Base-by-base conservation (phyloP, 2,329 filamentous ascomycete species). In the Ophiostoma sp. region DNA sequence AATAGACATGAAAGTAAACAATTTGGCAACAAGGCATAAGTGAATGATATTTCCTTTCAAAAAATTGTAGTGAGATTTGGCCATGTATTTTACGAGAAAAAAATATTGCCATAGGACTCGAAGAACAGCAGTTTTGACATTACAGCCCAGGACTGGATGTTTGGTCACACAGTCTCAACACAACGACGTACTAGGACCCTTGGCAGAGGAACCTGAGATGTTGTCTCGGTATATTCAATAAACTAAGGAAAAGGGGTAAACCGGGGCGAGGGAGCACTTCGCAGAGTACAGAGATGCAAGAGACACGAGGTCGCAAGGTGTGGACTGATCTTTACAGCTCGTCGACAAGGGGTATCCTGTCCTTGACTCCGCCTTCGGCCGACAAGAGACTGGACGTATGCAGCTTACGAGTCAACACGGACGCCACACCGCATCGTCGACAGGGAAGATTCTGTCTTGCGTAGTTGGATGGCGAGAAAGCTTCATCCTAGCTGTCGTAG, bases 271-370 rank as follows among this genome's bases (percentile, higher is more conserved):
- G 2, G 9, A 28, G 22, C 12, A 12, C 50, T 12, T 12, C 22
- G 7, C 15, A 19, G 39, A 64, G 7, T 15, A 9, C 36, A 45
- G 36, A 66, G 5, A 45, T 66, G n/a, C 36, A 45, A 45, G n/a
- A 66, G 45, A 66, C 61, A 66, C 36, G 36, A 66, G 36, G 11
- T 17, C 61, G 61, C 36, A 66, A 66, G n/a, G 61, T 45, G 36
- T 19, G 22, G 15, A 28, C 5, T 12, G 36, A 12, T 19, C 22
- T 15, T 66, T 25, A 6, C 11, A 48, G 42, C 6, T 19, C 42
- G 15, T 48, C 15, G 9, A 22, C 61, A 66, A 39, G 61, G 61
- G 19, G 5, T 42, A 17, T 1, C 61, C 39, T 66, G 61, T 42
- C n/a, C 2, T 5, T 12, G 36, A 28, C 19, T 15, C n/a, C 7